Base-by-base conservation (phyloP, 1,139 yeast genomes). In the Suhomyces wounanorum region DNA sequence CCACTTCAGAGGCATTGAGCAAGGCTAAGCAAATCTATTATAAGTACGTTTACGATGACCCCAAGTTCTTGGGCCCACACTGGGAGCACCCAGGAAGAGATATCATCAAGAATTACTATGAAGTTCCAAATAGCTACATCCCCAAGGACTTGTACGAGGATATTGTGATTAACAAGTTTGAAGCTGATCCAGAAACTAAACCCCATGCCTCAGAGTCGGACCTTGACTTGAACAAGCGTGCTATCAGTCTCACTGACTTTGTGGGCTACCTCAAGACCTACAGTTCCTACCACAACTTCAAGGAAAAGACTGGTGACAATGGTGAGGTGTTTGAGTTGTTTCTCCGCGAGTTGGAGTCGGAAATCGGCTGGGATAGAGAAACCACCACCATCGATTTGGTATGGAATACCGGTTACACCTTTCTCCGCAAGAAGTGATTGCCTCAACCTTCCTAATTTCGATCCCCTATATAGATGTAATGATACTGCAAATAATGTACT, bases 51-150 rank as follows among this genome's bases (percentile, higher is more conserved):
- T 76, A 76, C 53, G 67, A 68, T 23, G 75, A 74, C 50, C 68
- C 71, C 1, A 49, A 57, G n/a, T 61, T 53, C 23, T 60, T 75
- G 17, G 81, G 81, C 0, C 77, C 77, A 1, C 64, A 69, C 55
- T 75, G 79, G 79, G 78, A 75, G 54, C 75, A 73, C 51, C 81
- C 81, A 1, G 81, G 81, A 3, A 59, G 80, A 47, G 45, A 53
- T 10, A 69, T 73, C 31, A 58, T 76, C 47, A 66, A 66, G 51
- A 52, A 69, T 40, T 58, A 55, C 49, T 68, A 68, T 52, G 53
- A 47, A 4, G 69, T 61, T 21, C 73, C 72, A 25, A 70, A 74
- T 54, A 48, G 59, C 6, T 55, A 63, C 16, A 72, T 77, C 43
- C 79, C 81, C 0, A 11, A 43, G 1, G 64, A 61, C 1, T 53